Evolutionary conservation across 768 basidiomycete species (phyloP).

Genomic region (Tulasnella sp.): DNA sequence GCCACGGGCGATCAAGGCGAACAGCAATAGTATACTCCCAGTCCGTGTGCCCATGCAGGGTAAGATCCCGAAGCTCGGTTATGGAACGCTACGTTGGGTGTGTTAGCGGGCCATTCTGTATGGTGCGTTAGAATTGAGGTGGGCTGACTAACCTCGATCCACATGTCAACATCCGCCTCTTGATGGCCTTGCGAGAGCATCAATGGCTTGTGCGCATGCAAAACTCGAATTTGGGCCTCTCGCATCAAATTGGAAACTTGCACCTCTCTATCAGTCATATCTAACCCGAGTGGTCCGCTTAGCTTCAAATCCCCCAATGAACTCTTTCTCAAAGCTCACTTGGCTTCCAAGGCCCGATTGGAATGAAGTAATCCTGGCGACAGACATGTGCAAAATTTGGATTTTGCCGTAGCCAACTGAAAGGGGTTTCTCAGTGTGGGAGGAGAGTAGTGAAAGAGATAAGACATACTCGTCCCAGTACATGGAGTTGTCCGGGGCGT

Average conservation of each 20-base stretch:
- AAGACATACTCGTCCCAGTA: neutral
- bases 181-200: neutral
- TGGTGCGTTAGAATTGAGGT: no score
- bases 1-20: neutral
- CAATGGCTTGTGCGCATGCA: neutral
- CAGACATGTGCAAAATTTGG: slow-evolving; percentile 9
- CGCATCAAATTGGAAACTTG: no score
- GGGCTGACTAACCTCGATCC: neutral
- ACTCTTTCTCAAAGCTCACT: no score
- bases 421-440: no score
- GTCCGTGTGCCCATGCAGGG: neutral
- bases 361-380: neutral
- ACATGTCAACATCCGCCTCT: neutral
- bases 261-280: no score
- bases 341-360: slow-evolving; percentile 1
- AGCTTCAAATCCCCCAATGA: no score
- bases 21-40: neutral
- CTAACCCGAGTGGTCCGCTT: no score
- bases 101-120: neutral
- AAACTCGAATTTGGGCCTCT: no score
- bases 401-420: slow-evolving; percentile 9
- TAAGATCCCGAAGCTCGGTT: neutral
- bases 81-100: neutral
- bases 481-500: neutral
- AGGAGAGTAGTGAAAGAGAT: neutral